Conservation (phyloP, 2,329 filamentous ascomycete species). For the Fusarium clavum region DNA sequence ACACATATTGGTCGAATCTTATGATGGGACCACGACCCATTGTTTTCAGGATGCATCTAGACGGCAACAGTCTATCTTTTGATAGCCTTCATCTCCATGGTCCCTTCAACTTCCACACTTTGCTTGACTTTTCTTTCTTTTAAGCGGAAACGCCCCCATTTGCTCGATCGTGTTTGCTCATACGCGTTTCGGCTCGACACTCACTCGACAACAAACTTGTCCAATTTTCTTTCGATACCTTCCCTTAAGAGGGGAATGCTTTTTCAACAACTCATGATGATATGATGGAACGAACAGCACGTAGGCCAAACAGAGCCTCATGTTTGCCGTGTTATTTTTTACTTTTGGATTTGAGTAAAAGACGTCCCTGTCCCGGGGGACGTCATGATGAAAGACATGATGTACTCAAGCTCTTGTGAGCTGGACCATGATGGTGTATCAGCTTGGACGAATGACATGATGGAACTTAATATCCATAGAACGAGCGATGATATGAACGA, state of each 20-base stretch:
- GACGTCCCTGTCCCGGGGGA: slow-evolving; percentile 8
- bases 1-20: slow-evolving; percentile 32
- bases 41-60: slow-evolving; percentile 46
- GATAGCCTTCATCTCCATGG: slow-evolving; percentile 31
- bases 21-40: slow-evolving; percentile 29
- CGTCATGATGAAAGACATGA: slow-evolving; percentile 36
- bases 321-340: slow-evolving; percentile 40
- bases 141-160: slow-evolving; percentile 15
- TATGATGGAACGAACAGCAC: slow-evolving; percentile 47
- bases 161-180: slow-evolving; percentile 16
- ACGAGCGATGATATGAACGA: slow-evolving; percentile 45
- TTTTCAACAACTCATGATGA: slow-evolving; percentile 45
- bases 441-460: slow-evolving; percentile 23
- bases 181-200: slow-evolving; percentile 21
- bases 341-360: slow-evolving; percentile 27
- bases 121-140: slow-evolving; percentile 27
- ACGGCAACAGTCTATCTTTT: slow-evolving; percentile 39
- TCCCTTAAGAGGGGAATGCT: slow-evolving; percentile 21
- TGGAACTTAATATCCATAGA: slow-evolving; percentile 44
- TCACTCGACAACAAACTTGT: slow-evolving; percentile 18
- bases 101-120: slow-evolving; percentile 14
- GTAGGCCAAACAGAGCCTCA: slow-evolving; percentile 45
- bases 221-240: slow-evolving; percentile 25
- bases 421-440: slow-evolving; percentile 10
- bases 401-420: slow-evolving; percentile 24